These are phyloP conservation scores for Hymenoscyphus fraxineus DNA, from an alignment of 2,329 filamentous ascomycete genomes.

Conservation along the genomic window DNA sequence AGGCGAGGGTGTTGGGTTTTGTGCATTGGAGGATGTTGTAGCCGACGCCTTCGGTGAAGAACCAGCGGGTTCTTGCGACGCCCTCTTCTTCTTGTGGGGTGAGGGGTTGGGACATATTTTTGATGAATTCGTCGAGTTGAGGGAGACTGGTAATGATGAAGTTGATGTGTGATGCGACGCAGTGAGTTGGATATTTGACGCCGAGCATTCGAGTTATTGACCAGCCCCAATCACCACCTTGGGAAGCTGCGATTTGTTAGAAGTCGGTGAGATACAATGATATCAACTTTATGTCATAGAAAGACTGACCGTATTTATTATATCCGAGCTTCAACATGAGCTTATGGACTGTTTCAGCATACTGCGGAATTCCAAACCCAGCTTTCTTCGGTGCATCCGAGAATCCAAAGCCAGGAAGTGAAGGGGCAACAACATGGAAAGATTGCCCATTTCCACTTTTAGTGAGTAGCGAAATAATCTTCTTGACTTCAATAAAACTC, in stretches of 20 bases:
- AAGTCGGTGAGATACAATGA: background rate
- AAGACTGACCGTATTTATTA: constrained; percentile 46
- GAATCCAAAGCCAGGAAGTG: constrained; percentile 52
- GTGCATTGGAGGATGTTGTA: constrained; percentile 48
- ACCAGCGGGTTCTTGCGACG: constrained; percentile 20
- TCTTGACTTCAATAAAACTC: constrained; percentile 62
- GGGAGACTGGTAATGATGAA: constrained; percentile 2
- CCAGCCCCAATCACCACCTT: constrained; percentile 72
- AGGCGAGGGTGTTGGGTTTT: constrained; percentile 68
- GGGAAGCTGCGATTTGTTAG: constrained; percentile 37
- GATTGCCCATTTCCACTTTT: constrained; percentile 31
- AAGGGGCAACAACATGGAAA: constrained; percentile 48
- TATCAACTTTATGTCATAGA: background rate
- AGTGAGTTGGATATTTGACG: constrained; percentile 52
- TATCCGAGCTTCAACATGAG: constrained; percentile 68
- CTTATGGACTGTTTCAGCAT: constrained; percentile 61
- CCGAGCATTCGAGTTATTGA: constrained; percentile 60
- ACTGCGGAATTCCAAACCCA: constrained; percentile 59
- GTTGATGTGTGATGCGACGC: constrained; percentile 47
- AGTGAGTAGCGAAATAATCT: constrained; percentile 47
- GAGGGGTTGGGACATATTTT: constrained; percentile 11
- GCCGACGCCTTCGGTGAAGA: constrained; percentile 19
- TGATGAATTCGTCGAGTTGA: constrained; percentile 3
- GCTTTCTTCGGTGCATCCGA: constrained; percentile 25
- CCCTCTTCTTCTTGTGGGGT: constrained; percentile 16